Evolutionary conservation across 2,329 filamentous ascomycete genomes (phyloP).

Genomic region (Aspergillus clavatus): DNA sequence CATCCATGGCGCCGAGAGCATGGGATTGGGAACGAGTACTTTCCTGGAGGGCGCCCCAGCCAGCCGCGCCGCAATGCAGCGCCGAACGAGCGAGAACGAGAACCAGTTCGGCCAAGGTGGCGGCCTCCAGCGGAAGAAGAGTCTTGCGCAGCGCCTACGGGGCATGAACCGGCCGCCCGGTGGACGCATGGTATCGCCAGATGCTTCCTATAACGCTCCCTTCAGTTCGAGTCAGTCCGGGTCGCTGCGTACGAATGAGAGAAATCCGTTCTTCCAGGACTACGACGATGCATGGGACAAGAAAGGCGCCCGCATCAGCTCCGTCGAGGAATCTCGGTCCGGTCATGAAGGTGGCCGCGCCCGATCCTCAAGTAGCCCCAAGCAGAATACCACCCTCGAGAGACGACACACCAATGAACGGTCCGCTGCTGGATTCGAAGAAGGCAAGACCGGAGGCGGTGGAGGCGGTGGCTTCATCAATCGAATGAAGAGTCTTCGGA

Average conservation of each 20-base stretch:
- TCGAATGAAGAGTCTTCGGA: slow-evolving; percentile 74
- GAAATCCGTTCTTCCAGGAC: slow-evolving; percentile 80
- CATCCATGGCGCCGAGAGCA: slow-evolving; percentile 76
- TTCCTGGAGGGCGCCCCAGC: slow-evolving; percentile 93
- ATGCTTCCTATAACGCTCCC: slow-evolving; percentile 36
- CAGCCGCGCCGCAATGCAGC: slow-evolving; percentile 70
- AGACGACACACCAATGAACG: slow-evolving; percentile 60
- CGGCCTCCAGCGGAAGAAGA: slow-evolving; percentile 81
- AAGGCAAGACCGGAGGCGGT: slow-evolving; percentile 42
- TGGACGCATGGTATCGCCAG: slow-evolving; percentile 56
- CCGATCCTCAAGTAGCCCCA: slow-evolving; percentile 57
- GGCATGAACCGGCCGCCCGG: slow-evolving; percentile 67
- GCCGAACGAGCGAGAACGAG: slow-evolving; percentile 65
- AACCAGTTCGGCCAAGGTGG: slow-evolving; percentile 36
- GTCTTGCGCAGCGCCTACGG: slow-evolving; percentile 83
- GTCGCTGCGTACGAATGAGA: slow-evolving; percentile 42
- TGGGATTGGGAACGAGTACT: slow-evolving; percentile 87
- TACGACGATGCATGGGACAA: slow-evolving; percentile 64
- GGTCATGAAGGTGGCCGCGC: slow-evolving; percentile 27
- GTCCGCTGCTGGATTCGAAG: slow-evolving; percentile 25
- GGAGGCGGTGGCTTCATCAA: slow-evolving; percentile 63
- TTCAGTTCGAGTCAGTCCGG: slow-evolving; percentile 31
- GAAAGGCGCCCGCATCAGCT: slow-evolving; percentile 56
- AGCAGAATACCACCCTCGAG: slow-evolving; percentile 51
- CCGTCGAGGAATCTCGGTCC: slow-evolving; percentile 43